These are phyloP conservation scores for Leishmania mexicana DNA, from an alignment of 208 protist genomes.

Conservation along the genomic window DNA sequence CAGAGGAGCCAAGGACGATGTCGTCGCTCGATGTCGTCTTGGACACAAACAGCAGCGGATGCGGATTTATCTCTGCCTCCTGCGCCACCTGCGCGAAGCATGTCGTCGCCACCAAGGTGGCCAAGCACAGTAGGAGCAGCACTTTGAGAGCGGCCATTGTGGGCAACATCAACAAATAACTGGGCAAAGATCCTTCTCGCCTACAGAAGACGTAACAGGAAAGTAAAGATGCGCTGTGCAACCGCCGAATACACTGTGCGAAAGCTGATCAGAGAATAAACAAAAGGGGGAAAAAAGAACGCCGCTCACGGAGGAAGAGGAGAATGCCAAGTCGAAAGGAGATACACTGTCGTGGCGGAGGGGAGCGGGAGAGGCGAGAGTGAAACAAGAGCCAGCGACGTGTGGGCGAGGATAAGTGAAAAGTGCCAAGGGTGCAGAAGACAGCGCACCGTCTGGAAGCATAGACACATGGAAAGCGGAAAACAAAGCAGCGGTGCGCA, in stretches of 20 bases:
- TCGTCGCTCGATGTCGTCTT: conserved; percentile 77
- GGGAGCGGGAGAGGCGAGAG: not conserved
- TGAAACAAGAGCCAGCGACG: not conserved
- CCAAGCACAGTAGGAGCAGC: conserved; percentile 27
- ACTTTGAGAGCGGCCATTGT: conserved; percentile 21
- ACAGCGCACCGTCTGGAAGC: not conserved
- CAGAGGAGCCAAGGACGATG: conserved; percentile 67
- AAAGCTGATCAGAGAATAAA: not conserved
- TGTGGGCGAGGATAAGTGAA: not conserved
- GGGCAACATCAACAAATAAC: not conserved
- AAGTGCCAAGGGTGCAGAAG: not conserved
- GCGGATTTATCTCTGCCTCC: conserved; percentile 33
- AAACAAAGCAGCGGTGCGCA: not conserved
- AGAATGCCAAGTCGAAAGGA: not conserved
- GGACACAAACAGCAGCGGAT: conserved; percentile 79
- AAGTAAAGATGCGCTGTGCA: not conserved
- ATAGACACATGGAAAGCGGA: not conserved
- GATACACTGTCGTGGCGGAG: not conserved
- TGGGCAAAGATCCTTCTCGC: not conserved
- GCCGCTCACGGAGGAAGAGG: not conserved
- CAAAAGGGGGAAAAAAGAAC: not conserved
- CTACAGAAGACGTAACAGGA: not conserved
- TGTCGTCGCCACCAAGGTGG: conserved; percentile 27
- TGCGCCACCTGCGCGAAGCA: conserved; percentile 23
- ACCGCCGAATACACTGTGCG: not conserved